Base-by-base conservation (phyloP, 257 asterid genomes). In the Solanum appendiculatum region DNA sequence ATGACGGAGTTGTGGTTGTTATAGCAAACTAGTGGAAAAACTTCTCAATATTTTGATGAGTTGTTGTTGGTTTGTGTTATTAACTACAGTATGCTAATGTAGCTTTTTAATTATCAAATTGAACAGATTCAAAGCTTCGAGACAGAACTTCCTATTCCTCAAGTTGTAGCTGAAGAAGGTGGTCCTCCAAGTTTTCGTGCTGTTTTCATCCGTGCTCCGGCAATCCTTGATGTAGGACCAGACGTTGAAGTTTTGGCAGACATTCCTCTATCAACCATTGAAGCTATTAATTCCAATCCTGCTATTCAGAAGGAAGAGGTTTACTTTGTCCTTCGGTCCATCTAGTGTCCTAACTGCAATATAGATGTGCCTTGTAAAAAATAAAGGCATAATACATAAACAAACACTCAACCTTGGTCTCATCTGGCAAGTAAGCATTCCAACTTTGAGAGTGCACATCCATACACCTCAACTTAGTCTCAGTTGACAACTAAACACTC, bases 81-180 rank as follows among this genome's bases (percentile, higher is more conserved):
- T 80, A 80, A 27, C 66, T 18, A 44, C 40, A 27, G 29, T 46
- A 29, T 80, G 25, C 85, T 81, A 46, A 46, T 46, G 27, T 46
- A 27, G 40, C 84, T 2, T 80, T 46, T 80, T 78, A 80, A 80
- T 80, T 27, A 42, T 48, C 68, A 81, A 78, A 81, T 84, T 58
- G 15, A 94, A 87, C 92, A 97, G 99, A 88, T 97, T 72, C 99
- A 94, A 92, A 97, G 99, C 91, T 97, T 97, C 87, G 99, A 95
- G 94, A 91, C 98, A 20, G 98, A 95, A 87, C 86, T 97, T 85
- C 85, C 92, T 46, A 78, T 97, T 91, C 99, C 99, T 25, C 95
- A 92, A 86, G 87, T 95, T 77, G 98, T 92, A 81, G 96, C 95
- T 73, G 88, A 86, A 89, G 99, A 95, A 93, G 99, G 99, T 56